These are phyloP conservation scores for Leptographium lundbergii DNA, from an alignment of 2,329 filamentous ascomycete genomes.

Conservation along the genomic window DNA sequence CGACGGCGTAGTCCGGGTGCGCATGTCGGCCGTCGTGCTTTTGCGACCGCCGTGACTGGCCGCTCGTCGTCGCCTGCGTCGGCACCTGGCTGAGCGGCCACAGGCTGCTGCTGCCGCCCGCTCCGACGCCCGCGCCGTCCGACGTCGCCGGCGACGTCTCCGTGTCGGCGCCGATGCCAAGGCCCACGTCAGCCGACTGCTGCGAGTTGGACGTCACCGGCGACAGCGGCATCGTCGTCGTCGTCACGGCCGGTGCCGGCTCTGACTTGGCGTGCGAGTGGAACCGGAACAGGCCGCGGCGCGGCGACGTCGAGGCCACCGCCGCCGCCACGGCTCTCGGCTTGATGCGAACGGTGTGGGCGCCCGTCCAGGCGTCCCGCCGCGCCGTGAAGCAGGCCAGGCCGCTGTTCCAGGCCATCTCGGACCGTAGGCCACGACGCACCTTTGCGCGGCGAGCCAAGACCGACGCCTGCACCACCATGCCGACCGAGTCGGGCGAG, in stretches of 20 bases:
- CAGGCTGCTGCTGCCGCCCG: not conserved
- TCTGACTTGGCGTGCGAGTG: conserved; percentile 19
- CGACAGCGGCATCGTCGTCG: conserved; percentile 11
- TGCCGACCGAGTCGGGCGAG: conserved; percentile 32
- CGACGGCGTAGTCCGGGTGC: conserved; percentile 32
- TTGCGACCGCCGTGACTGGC: not conserved
- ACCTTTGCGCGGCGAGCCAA: conserved; percentile 41
- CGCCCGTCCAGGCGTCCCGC: conserved; percentile 77
- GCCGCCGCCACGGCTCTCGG: conserved; percentile 27
- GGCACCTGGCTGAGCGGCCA: not conserved
- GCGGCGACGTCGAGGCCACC: conserved; percentile 23
- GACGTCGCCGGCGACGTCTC: conserved; percentile 29
- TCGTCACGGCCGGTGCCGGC: not conserved
- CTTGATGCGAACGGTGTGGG: conserved; percentile 44
- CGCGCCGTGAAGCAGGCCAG: conserved; percentile 66
- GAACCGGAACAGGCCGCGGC: conserved; percentile 37
- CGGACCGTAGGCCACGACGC: conserved; percentile 45
- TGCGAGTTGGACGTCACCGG: conserved; percentile 16
- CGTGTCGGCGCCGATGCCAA: conserved; percentile 14
- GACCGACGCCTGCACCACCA: conserved; percentile 26
- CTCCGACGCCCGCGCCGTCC: conserved; percentile 16
- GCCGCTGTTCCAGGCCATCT: conserved; percentile 69
- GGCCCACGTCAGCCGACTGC: not conserved
- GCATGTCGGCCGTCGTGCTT: not conserved
- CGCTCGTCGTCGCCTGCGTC: not conserved